Base-by-base conservation (phyloP, 352 stramenopile genomes). In the Thraustotheca clavata region DNA sequence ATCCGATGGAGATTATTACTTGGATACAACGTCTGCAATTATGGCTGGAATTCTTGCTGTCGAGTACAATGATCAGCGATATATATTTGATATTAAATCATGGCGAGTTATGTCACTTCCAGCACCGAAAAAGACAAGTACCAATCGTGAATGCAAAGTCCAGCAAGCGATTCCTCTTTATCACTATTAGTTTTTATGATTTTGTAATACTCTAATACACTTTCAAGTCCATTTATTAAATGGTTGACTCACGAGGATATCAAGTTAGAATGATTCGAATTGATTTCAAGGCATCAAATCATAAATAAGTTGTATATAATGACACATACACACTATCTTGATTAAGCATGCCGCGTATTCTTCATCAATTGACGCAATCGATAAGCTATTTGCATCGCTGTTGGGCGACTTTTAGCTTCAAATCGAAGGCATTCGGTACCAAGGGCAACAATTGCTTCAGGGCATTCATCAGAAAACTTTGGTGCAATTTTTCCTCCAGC, bases 361-460 rank as follows among this genome's bases (percentile, higher is more conserved):
- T 52, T 52, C 9, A 54, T 65, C 24, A 49, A 16, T 5, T 43
- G 57, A 5, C 57, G 38, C n/a, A 65, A 29, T 18, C 57, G 57
- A 26, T 65, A 65, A 11, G 57, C 57, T 18, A 65, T 16, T 27
- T 65, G 57, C 57, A 65, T 65, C 12, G 57, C 57, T 24, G 57
- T 65, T 27, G 57, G 57, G 9, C 57, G 57, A 20, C 24, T 24
- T 27, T 9, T 22, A 29, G 57, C 35, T 12, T 65, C 57, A n/a
- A 65, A 65, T n/a, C 57, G 57, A 22, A 65, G 57, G 39, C 57
- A 65, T 16, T 65, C 57, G 12, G 11, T n/a, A 6, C 57, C 57
- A 27, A 65, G 46, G 16, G 46, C 7, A 4, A n/a, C 35, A 5
- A 65, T 35, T 33, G 7, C 29, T 1, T 27, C 12, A 9, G 39